phyloP scores from a whole-genome alignment of 2,329 filamentous ascomycete species.

The Stemphylium vesicarium region DNA sequence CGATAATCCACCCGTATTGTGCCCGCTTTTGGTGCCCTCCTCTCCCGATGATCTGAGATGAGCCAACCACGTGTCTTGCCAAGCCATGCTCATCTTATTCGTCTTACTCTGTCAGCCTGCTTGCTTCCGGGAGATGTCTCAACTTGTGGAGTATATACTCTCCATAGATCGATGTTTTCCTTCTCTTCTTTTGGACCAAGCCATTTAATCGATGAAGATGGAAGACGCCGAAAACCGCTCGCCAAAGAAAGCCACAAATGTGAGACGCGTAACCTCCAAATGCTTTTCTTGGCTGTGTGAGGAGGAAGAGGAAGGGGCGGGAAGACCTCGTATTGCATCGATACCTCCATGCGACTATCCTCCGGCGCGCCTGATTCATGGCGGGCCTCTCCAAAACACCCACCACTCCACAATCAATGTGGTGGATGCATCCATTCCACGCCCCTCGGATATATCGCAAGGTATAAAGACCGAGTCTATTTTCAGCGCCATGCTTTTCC shows the following conservation, averaged over 20 bases:
- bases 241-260: neutral
- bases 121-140: constrained; percentile 12
- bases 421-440: constrained; percentile 2
- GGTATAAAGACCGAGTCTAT: constrained; percentile 11
- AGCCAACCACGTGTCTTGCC: constrained; percentile 17
- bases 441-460: constrained; percentile 8
- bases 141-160: neutral
- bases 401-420: constrained; percentile 12
- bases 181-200: neutral
- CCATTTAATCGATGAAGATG: neutral
- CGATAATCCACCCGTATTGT: neutral
- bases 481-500: constrained; percentile 9
- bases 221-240: neutral
- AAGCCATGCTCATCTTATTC: constrained; percentile 15
- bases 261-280: constrained; percentile 1
- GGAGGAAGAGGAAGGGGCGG: constrained; percentile 6
- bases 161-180: neutral
- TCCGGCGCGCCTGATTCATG: constrained; percentile 10
- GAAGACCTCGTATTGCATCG: constrained; percentile 18
- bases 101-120: constrained; percentile 1
- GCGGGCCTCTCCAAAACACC: constrained; percentile 13
- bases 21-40: neutral
- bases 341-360: constrained; percentile 7
- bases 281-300: neutral
- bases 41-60: constrained; percentile 8